Conservation (phyloP, 805 yeast genomes). For the Isabelozyma rhagii region DNA sequence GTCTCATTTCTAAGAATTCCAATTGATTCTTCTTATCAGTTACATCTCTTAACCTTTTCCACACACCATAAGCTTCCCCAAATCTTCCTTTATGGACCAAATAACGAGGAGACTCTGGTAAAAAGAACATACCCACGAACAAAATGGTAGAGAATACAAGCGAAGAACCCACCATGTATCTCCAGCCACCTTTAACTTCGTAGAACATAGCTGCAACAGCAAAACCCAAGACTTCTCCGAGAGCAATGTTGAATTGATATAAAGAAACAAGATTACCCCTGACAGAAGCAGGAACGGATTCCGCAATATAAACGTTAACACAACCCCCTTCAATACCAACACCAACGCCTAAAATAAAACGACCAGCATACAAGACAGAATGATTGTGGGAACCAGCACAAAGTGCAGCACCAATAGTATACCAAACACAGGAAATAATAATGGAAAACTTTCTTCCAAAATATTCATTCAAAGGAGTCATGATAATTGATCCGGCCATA, state of each 20-base stretch:
- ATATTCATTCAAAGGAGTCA: slow-evolving; percentile 55
- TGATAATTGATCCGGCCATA: slow-evolving; percentile 56
- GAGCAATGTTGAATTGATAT: slow-evolving; percentile 62
- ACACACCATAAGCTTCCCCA: slow-evolving; percentile 53
- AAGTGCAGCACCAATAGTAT: slow-evolving; percentile 58
- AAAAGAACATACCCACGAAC: slow-evolving; percentile 48
- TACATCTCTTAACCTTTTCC: slow-evolving; percentile 55
- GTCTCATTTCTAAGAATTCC: slow-evolving; percentile 58
- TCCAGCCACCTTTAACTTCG: slow-evolving; percentile 57
- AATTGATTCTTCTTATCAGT: slow-evolving; percentile 39
- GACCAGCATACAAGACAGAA: slow-evolving; percentile 45
- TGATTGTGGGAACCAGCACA: slow-evolving; percentile 50
- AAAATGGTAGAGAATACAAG: slow-evolving; percentile 54
- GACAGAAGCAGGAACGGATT: slow-evolving; percentile 54
- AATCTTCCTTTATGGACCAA: slow-evolving; percentile 47
- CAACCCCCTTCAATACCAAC: slow-evolving; percentile 67
- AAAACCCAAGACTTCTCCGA: slow-evolving; percentile 65
- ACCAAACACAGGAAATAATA: slow-evolving; percentile 54
- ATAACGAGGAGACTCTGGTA: slow-evolving; percentile 64
- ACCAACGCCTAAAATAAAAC: slow-evolving; percentile 60
- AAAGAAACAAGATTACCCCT: slow-evolving; percentile 61
- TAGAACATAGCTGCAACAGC: slow-evolving; percentile 63
- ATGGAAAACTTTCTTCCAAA: slow-evolving; percentile 57
- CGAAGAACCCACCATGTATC: slow-evolving; percentile 64
- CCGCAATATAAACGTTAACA: slow-evolving; percentile 61